A percentile compares a stretch with the other conserved stretches of the same genome.
These are phyloP conservation scores for Podospora australis DNA, from an alignment of 495 filamentous ascomycete species.

Conservation along the genomic window DNA sequence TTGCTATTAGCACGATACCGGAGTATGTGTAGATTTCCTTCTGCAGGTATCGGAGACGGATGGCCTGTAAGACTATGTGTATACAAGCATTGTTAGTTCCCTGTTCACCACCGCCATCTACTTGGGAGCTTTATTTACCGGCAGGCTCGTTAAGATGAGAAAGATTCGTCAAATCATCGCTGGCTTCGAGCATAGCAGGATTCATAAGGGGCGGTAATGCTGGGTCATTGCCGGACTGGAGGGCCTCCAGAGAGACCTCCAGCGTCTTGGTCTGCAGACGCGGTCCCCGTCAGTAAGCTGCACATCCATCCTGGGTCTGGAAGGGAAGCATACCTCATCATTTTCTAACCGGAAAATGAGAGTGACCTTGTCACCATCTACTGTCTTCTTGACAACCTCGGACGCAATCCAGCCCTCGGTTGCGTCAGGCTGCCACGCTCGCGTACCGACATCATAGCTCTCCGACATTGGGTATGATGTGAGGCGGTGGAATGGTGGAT, in stretches of 20 bases:
- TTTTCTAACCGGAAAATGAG: conserved; percentile 83
- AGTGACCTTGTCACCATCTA: conserved; percentile 77
- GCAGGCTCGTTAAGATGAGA: conserved; percentile 98
- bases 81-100: conserved; percentile 29
- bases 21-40: conserved; percentile 99
- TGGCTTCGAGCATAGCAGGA: conserved; percentile 94
- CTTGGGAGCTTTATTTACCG: conserved; percentile 50
- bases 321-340: conserved; percentile 67
- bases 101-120: background rate
- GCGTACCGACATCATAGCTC: conserved; percentile 92
- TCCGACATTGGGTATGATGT: conserved; percentile 71
- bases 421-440: conserved; percentile 95
- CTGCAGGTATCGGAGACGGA: conserved; percentile 93
- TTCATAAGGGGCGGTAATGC: conserved; percentile 95
- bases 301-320: conserved; percentile 2
- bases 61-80: conserved; percentile 81
- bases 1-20: conserved; percentile 97
- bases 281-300: conserved; percentile 19
- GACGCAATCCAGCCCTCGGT: conserved; percentile 96
- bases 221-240: conserved; percentile 62
- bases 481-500: no score
- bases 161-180: conserved; percentile 94
- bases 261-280: conserved; percentile 62
- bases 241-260: conserved; percentile 69
- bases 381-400: conserved; percentile 80